Evolutionary conservation across 2,329 filamentous ascomycete genomes (phyloP).

Genomic region (Colletotrichum australisinense): DNA sequence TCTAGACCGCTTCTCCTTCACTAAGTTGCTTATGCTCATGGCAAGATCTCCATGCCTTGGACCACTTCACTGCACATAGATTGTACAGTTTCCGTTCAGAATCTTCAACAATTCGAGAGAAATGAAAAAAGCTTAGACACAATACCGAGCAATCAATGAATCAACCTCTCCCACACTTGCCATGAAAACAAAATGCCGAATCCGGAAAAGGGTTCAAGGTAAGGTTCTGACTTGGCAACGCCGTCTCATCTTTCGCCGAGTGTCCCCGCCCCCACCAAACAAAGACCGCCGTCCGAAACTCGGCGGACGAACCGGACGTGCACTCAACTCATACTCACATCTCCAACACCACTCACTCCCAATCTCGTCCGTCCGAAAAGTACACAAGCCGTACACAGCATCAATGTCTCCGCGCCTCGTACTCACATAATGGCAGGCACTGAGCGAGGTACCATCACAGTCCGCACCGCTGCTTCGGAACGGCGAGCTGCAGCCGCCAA

Average conservation of each 20-base stretch:
- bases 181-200: background rate
- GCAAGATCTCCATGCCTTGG: background rate
- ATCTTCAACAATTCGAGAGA: background rate
- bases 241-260: background rate
- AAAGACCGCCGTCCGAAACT: background rate
- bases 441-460: background rate
- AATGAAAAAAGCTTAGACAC: background rate
- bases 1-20: background rate
- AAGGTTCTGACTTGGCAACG: background rate
- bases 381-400: background rate
- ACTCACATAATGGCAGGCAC: background rate
- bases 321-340: background rate
- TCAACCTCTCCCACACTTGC: too few species aligned
- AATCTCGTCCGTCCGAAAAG: background rate
- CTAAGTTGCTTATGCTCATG: background rate
- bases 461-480: background rate
- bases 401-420: background rate
- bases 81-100: background rate
- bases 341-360: background rate
- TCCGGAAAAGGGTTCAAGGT: background rate
- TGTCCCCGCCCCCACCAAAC: background rate
- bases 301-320: slow-evolving; percentile 3
- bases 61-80: background rate
- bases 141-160: background rate
- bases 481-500: slow-evolving; percentile 37